Base-by-base conservation (phyloP, 202 grass and related monocot genomes). In the Hordeum pubiflorum region DNA sequence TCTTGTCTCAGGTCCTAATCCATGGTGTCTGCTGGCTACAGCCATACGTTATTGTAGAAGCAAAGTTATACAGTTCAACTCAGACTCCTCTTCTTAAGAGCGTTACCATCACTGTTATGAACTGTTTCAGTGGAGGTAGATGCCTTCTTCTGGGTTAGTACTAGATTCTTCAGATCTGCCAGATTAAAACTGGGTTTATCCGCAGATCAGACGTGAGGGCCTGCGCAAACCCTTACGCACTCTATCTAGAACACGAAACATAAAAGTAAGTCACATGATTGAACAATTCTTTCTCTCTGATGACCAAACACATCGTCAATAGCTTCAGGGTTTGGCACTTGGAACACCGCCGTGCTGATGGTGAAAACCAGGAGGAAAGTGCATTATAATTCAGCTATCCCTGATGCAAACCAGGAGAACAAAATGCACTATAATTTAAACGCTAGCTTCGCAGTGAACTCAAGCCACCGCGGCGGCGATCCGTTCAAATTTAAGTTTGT, bases 401-500 rank as follows among this genome's bases (percentile, higher is more conserved):
- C 1, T 46, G 43, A 46, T 46, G 43, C 43, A 46, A 46, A 46
- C 12, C 3, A 41, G 40, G 40, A 12, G 40, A 41, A 40, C 24
- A 29, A 29, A 43, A 43, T 44, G 41, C 41, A 14, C 1, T 44
- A 44, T 44, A 44, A 44, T 44, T 44, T 1, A 44, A 1, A 1
- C 13, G 81, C 55, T 77, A 18, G 63, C 44, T 65, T 85, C 82
- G 43, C 77, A 73, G 24, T 72, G 44, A 77, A 22, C 65, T 85
- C 63, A 81, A 85, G 72, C 55, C 82, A 85, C 65, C 36, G 37
- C 36, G 58, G 7, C 7, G 5, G 36, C 59, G 26, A 78, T 60
- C 38, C 75, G 81, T 82, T 85, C 58, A 76, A 85, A 85, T 38
- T 81, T 72, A 37, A 69, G 29, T 3, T 66, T 66, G 33, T 18